Evolutionary conservation across 306 rosid species (phyloP), one percentile per base, ranked within the genome.

Genomic region (Cicer pinnatifidum): DNA sequence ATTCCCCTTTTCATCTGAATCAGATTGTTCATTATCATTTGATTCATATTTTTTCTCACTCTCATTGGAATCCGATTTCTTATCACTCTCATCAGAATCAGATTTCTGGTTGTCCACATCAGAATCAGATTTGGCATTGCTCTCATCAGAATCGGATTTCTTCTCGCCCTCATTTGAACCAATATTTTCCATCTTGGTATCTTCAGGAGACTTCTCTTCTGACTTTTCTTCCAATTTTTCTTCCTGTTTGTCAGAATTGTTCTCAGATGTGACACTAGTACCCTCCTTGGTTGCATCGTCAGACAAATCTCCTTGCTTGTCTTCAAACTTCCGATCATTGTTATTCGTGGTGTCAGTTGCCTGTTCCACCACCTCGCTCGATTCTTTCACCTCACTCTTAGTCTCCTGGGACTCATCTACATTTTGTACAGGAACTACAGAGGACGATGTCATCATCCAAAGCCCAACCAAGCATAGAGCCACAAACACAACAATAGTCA

Each of bases 391-490:
- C 62, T 73, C 91, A 68, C 63, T 77, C 76, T 89, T 91, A 69
- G 44, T 88, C 70, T 81, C 92, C 80, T 56, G 75, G 65, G 89
- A 48, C 45, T 85, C 84, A 69, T 88, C 98, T 7, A 71, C 89
- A 72, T 89, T 89, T 76, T 88, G 94, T 57, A 57, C 90, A 2
- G 96, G 95, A 74, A 85, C 97, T 41, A 85, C 89, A 11, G 97
- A 88, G 7, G 96, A 91, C 0, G 98, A 94, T 11, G 95, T 89
- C 90, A 94, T 83, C 96, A 94, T 91, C 98, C 98, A 94, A 77
- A 91, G 68, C 51, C 96, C 98, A 48, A 89, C 93, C 89, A 94
- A 83, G 65, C 92, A 89, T 78, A 94, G 76, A 13, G 90, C 97
- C 77, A 94, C 97, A 75, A 94, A 89, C 74, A 88, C 90, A 46